A percentile compares a stretch with the other conserved stretches of the same genome.
phyloP scores from a whole-genome alignment of 257 asterid species.

The Mitragyna speciosa region DNA sequence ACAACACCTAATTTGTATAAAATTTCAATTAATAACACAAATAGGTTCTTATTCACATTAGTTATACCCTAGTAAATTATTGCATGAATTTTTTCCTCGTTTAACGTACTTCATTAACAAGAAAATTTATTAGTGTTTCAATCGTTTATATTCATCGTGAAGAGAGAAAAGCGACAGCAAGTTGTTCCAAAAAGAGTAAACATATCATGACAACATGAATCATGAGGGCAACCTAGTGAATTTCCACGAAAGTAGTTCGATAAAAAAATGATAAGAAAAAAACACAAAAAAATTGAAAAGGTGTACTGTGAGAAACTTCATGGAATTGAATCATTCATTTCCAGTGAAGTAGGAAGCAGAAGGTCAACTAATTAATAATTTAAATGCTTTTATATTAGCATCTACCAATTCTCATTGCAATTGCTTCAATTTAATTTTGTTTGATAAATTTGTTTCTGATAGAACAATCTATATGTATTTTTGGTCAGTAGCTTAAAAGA shows the following conservation, averaged over 20 bases:
- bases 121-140: neutral
- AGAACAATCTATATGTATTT: neutral
- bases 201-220: neutral
- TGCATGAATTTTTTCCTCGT: too few species aligned
- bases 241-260: neutral
- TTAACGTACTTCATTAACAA: neutral
- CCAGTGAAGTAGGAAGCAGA: neutral
- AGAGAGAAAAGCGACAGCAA: neutral
- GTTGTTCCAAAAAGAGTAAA: conserved; percentile 1
- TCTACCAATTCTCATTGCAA: neutral
- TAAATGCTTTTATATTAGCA: neutral
- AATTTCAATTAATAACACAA: too few species aligned
- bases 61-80: too few species aligned
- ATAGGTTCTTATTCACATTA: neutral
- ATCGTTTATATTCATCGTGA: neutral
- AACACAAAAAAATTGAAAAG: neutral
- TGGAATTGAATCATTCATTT: neutral
- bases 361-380: neutral
- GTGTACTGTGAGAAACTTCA: neutral
- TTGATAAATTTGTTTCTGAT: neutral
- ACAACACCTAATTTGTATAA: too few species aligned
- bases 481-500: neutral
- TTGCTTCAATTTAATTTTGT: neutral
- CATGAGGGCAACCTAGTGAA: neutral
- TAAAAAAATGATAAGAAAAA: neutral